These are phyloP conservation scores for Elasticomyces elasticus DNA, from an alignment of 495 filamentous ascomycete species.

Conservation along the genomic window DNA sequence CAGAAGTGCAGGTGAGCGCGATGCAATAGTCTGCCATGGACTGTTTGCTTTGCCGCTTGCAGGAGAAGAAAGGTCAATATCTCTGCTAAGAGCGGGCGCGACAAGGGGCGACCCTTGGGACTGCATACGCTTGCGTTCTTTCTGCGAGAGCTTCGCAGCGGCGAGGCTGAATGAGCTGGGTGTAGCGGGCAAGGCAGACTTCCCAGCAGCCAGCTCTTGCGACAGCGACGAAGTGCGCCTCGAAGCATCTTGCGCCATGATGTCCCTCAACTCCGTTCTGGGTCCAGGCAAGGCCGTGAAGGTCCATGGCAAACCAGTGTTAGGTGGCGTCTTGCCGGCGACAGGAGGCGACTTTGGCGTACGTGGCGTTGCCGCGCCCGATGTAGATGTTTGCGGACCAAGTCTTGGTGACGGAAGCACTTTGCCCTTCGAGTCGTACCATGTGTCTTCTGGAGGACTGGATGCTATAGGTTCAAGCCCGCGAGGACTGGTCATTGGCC, in stretches of 20 bases:
- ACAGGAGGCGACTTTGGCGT: constrained; percentile 6
- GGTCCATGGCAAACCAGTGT: constrained; percentile 49
- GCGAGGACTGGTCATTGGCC: constrained; percentile 3
- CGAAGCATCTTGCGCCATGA: constrained; percentile 67
- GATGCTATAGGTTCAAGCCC: constrained; percentile 14
- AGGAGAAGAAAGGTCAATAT: constrained; percentile 31
- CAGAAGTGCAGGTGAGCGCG: constrained; percentile 29
- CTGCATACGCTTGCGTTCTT: constrained; percentile 73
- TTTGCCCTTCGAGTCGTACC: constrained; percentile 33
- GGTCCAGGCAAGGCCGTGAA: constrained; percentile 42
- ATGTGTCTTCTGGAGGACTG: constrained; percentile 18
- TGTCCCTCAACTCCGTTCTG: constrained; percentile 71
- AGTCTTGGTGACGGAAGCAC: constrained; percentile 21
- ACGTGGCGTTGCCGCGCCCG: constrained; percentile 7
- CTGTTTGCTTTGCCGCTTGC: constrained; percentile 41
- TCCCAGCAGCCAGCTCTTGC: constrained; percentile 45
- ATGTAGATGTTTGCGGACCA: constrained; percentile 7
- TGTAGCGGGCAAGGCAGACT: neutral
- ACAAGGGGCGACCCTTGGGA: constrained; percentile 30
- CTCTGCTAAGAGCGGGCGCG: constrained; percentile 37
- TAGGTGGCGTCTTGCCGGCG: constrained; percentile 13
- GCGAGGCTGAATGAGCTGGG: constrained; percentile 5
- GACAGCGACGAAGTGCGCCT: constrained; percentile 59
- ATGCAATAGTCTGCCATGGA: constrained; percentile 57
- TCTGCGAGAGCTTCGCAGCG: constrained; percentile 63